phyloP scores from a whole-genome alignment of 139 green algal genomes.

The Chlamydomonas sphaeroides region DNA sequence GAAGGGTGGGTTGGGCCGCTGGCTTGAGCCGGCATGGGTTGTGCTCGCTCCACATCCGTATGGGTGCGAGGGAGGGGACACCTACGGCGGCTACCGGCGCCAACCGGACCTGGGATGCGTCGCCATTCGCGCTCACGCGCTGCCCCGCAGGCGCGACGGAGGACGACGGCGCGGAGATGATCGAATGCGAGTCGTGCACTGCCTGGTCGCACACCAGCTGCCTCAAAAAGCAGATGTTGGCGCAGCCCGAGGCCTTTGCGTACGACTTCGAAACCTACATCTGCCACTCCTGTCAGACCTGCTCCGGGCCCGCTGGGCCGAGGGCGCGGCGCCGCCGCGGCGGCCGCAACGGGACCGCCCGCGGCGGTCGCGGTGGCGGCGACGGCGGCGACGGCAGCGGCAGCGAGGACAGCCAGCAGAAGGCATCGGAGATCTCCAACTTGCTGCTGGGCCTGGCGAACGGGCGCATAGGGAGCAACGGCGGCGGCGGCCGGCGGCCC shows the following conservation, averaged over 20 bases:
- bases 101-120: too few relatives aligned
- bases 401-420: conserved; percentile 37
- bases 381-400: too few relatives aligned
- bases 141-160: conserved; percentile 69
- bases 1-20: too few relatives aligned
- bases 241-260: background rate
- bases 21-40: too few relatives aligned
- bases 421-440: conserved; percentile 24
- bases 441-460: conserved; percentile 31
- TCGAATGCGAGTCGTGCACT: conserved; percentile 79
- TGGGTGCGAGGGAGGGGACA: too few relatives aligned
- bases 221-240: conserved; percentile 42
- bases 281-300: conserved; percentile 33
- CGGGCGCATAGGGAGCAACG: background rate
- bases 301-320: background rate
- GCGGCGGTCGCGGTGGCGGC: too few relatives aligned
- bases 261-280: conserved; percentile 50
- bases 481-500: background rate
- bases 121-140: too few relatives aligned
- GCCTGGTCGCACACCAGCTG: conserved; percentile 74
- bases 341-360: background rate
- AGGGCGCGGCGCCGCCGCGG: background rate
- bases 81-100: too few relatives aligned
- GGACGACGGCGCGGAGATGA: conserved; percentile 79
- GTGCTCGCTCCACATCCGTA: too few relatives aligned